A percentile compares a stretch with the other conserved stretches of the same genome.
Evolutionary conservation across 768 basidiomycete species (phyloP).

Genomic region (Lepiota venenata): DNA sequence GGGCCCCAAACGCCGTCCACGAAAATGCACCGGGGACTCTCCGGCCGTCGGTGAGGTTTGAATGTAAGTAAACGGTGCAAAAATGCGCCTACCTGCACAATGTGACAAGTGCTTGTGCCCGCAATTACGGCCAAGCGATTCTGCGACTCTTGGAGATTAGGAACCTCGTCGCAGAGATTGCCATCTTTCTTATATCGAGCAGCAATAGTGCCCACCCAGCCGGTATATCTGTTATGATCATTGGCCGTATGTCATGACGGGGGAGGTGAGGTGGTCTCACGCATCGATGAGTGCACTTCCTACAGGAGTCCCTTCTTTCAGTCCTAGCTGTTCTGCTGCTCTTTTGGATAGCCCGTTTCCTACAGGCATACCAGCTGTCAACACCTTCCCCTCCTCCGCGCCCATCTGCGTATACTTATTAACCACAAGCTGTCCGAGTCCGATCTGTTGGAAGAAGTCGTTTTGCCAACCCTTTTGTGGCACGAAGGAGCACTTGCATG

Average conservation of each 20-base stretch:
- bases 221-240: conserved; percentile 60
- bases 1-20: conserved; percentile 94
- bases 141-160: conserved; percentile 70
- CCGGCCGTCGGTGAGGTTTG: background rate
- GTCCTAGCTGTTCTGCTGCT: conserved; percentile 83
- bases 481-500: conserved; percentile 94
- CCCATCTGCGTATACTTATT: conserved; percentile 76
- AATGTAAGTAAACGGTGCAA: background rate
- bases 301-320: conserved; percentile 84
- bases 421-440: conserved; percentile 66
- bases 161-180: conserved; percentile 44
- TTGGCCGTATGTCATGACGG: background rate
- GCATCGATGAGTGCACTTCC: conserved; percentile 97
- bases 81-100: conserved; percentile 63
- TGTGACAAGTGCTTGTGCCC: conserved; percentile 94
- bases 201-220: conserved; percentile 95
- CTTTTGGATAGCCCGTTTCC: conserved; percentile 74
- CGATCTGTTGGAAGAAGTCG: conserved; percentile 84
- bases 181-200: conserved; percentile 61
- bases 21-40: conserved; percentile 82
- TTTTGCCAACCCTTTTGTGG: conserved; percentile 86
- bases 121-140: conserved; percentile 90
- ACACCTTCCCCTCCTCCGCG: conserved; percentile 54
- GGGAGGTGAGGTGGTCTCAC: conserved; percentile 34
- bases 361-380: conserved; percentile 85